Percentiles rank a stretch among this genome's conserved stretches.
Evolutionary conservation across 2,329 filamentous ascomycete genomes (phyloP).

Genomic region (Aquanectria penicillioides): DNA sequence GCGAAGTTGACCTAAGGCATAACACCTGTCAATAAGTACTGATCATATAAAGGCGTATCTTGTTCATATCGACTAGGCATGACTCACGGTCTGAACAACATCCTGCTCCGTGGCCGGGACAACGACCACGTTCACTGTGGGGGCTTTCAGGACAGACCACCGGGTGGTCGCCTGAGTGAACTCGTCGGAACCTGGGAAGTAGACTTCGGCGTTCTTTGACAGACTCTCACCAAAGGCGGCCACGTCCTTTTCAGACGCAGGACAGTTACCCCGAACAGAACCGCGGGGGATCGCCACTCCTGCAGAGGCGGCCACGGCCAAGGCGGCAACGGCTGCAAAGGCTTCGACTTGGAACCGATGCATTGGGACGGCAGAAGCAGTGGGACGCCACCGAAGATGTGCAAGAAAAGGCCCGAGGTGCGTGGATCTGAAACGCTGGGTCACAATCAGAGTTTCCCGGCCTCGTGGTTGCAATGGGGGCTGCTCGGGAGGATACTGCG

Average conservation of each 20-base stretch:
- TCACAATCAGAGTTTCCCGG: too few species aligned
- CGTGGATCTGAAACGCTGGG: too few species aligned
- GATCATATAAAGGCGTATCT: too few species aligned
- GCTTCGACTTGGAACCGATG: slow-evolving; percentile 33
- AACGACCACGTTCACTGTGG: slow-evolving; percentile 57
- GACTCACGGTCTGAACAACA: slow-evolving; percentile 58
- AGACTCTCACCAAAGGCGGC: slow-evolving; percentile 43
- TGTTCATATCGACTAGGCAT: too few species aligned
- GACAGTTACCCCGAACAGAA: slow-evolving; percentile 31
- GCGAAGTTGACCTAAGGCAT: slow-evolving; percentile 52
- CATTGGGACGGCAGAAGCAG: slow-evolving; percentile 21
- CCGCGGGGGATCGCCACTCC: slow-evolving; percentile 22
- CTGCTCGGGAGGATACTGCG: too few species aligned
- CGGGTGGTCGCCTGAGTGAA: slow-evolving; percentile 52
- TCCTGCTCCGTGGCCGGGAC: slow-evolving; percentile 59
- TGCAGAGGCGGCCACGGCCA: slow-evolving; percentile 36
- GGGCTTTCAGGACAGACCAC: slow-evolving; percentile 57
- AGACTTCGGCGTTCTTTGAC: slow-evolving; percentile 53
- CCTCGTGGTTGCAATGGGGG: too few species aligned
- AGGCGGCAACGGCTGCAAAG: slow-evolving; percentile 40
- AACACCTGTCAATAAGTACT: background rate
- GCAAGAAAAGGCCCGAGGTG: too few species aligned
- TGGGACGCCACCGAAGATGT: background rate
- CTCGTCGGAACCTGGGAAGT: slow-evolving; percentile 51
- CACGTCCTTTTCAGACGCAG: slow-evolving; percentile 29